Base-by-base conservation (phyloP, 176 grass and related monocot genomes). In the Paspalum notatum region DNA sequence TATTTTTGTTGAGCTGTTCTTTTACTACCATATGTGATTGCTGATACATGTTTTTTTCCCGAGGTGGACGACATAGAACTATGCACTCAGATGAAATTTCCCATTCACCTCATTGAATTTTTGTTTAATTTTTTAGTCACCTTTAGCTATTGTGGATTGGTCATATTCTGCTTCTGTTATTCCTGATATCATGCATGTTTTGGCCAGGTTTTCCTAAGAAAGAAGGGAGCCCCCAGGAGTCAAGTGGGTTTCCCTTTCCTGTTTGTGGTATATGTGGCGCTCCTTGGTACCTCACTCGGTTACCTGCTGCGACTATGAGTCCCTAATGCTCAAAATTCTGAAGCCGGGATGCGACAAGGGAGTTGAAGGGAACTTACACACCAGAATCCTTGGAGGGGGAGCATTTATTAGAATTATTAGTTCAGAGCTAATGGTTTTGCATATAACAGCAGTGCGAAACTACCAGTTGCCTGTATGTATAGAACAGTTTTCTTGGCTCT, bases 201-300 rank as follows among this genome's bases (percentile, higher is more conserved):
- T 82, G 42, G 37, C 1, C 66, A 99, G 96, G 89, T 79, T 69
- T 84, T 85, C 52, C 39, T 93, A 38, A 83, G 57, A 72, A 95
- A 76, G 86, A 98, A 89, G 79, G 84, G 75, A 54, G 66, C 53
- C 17, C 53, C 79, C 41, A 90, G 85, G 87, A 59, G 25, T 64
- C 88, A 90, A 79, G 12, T 86, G 50, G 96, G 96, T 37, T 99
- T 93, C 64, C 93, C 96, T 4, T 78, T 93, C 56, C 82, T 93
- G 43, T 99, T 99, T 85, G 93, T 95, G 8, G 82, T 99, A 68
- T 99, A 91, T 20, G 82, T 99, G 84, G 88, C 90, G 51, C 86
- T 99, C 24, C 79, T 93, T 44, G 90, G 90, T 60, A 84, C 87
- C 37, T 64, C 76, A 9, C 80, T 99, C 5, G 96, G 96, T 76